These are phyloP conservation scores for Calocera cornea DNA, from an alignment of 768 basidiomycete genomes.

Conservation along the genomic window DNA sequence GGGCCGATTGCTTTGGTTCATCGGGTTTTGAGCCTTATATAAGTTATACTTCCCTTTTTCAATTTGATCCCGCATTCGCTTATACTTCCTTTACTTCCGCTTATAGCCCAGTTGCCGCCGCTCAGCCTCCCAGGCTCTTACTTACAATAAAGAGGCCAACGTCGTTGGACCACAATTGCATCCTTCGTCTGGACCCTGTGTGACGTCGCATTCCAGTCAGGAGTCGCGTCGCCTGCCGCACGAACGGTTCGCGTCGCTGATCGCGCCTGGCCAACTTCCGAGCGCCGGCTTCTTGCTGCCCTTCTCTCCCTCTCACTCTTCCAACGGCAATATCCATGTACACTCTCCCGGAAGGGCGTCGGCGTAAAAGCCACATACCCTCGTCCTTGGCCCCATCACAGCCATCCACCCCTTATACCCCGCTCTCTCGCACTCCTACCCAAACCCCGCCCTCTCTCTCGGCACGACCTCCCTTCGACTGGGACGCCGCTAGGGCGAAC, in stretches of 20 bases:
- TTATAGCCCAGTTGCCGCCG: too few relatives aligned
- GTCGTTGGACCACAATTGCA: too few relatives aligned
- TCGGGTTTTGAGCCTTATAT: too few relatives aligned
- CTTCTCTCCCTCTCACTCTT: neutral
- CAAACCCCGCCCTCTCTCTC: neutral
- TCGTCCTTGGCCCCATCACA: neutral
- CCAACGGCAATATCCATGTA: neutral
- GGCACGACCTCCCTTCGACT: neutral
- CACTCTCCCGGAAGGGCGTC: neutral
- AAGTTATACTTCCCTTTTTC: too few relatives aligned
- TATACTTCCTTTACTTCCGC: too few relatives aligned
- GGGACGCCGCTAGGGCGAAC: constrained; percentile 2
- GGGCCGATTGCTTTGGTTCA: too few relatives aligned
- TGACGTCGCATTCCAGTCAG: neutral
- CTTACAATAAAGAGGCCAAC: too few relatives aligned
- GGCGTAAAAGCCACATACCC: neutral
- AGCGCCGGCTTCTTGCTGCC: neutral
- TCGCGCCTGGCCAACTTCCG: neutral
- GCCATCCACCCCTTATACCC: neutral
- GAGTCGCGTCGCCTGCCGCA: neutral
- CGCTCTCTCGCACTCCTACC: neutral
- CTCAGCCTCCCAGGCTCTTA: too few relatives aligned
- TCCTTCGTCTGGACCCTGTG: neutral
- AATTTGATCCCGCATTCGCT: too few relatives aligned
- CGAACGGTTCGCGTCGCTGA: neutral